These are phyloP conservation scores for Cylindrotheca closterium DNA, from an alignment of 108 stramenopile species.

Conservation along the genomic window DNA sequence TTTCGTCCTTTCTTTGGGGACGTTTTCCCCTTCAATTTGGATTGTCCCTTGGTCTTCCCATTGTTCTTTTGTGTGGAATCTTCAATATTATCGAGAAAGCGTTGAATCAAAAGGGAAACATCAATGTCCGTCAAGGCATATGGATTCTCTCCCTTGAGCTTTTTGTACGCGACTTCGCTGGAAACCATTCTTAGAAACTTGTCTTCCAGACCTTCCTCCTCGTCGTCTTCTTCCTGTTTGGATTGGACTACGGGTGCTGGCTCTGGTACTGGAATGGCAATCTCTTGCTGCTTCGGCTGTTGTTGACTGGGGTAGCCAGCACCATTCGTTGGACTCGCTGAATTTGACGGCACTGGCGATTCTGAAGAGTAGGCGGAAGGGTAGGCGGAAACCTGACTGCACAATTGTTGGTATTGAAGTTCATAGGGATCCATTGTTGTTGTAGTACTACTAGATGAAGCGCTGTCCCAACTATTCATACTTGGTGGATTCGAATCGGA, in stretches of 20 bases:
- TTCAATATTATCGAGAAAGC: conserved; percentile 54
- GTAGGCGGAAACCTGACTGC: not conserved
- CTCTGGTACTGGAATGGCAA: not conserved
- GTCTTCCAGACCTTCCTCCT: conserved; percentile 19
- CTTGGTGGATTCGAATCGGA: no score
- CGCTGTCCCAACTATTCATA: no score
- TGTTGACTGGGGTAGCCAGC: not conserved
- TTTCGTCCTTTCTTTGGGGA: conserved; percentile 12
- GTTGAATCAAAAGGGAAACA: conserved; percentile 24
- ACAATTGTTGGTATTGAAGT: no score
- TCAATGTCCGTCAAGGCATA: conserved; percentile 18
- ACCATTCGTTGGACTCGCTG: not conserved
- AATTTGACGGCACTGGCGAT: not conserved
- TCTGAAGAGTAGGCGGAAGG: not conserved
- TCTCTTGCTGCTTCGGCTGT: not conserved
- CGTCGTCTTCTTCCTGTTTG: not conserved
- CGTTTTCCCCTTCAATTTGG: not conserved
- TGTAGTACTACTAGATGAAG: no score
- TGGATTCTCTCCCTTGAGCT: conserved; percentile 15
- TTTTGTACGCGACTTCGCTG: conserved; percentile 27
- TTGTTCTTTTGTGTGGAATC: conserved; percentile 38
- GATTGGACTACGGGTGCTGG: no score
- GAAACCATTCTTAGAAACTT: conserved; percentile 40
- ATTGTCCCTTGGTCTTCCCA: conserved; percentile 30
- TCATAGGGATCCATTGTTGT: no score